Base-by-base conservation (phyloP, 2,329 filamentous ascomycete genomes). In the Piedraia hortae region DNA sequence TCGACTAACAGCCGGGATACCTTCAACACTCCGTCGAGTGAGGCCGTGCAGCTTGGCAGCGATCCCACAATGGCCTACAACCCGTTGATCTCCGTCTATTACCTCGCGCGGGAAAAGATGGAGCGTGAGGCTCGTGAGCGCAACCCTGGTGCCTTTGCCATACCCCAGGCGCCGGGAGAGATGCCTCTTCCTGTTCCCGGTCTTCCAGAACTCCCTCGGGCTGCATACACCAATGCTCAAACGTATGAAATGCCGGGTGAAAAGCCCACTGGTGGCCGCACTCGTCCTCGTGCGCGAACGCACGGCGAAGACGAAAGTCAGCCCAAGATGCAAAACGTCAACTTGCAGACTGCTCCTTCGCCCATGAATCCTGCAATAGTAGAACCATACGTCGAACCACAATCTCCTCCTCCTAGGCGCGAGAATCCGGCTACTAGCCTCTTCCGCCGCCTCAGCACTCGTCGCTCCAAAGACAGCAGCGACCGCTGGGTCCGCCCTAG, bases 1-100 rank as follows among this genome's bases (percentile, higher is more conserved):
- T 93, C 82, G 1, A 69, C 66, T 18, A 75, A 62, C 23, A 93
- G 85, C 44, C 64, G 74, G 32, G 85, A 93, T 40, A 90, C 78
- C 3, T 51, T 97, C 30, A 59, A 59, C 4, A 69, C 67, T 1
- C 69, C 74, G n/a, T 93, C 82, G 22, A 62, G 66, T 1, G 85
- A 97, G 43, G 73, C 71, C 3, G 55, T 93, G 10, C 66, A 75
- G 31, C 50, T 82, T 15, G 78, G 78, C 6, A 62, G 61, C 25
- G 85, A 97, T 38, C 80, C 85, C 1, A 51, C 89, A 26, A 93
- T 93, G 43, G 85, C 85, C 3, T 97, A 74, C 43, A 82, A 73
- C 35, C 85, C 85, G 5, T 53, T 93, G 8, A 56, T 93, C 5
- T 93, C 85, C 1, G 69, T 97, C 8, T 97, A 97, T 45, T 89